Evolutionary conservation across 257 asterid genomes (phyloP), one percentile per base, ranked within the genome.

Genomic region (Solanum etuberosum): DNA sequence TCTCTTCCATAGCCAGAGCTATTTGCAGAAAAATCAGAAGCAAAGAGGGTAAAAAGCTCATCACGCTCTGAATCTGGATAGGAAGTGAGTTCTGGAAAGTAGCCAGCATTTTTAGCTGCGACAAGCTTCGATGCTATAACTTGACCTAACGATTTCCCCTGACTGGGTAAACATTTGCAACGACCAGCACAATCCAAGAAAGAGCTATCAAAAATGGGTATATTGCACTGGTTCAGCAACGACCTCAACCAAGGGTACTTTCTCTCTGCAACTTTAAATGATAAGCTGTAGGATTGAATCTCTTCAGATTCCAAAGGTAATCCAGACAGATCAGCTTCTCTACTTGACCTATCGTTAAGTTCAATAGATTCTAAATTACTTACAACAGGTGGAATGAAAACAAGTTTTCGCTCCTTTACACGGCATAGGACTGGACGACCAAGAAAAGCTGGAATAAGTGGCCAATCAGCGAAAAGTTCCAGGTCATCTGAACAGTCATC

Each of bases 351-450:
- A 87, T 89, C 94, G 20, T 90, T 85, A 83, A 84, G 84, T 91
- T 83, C 21, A 16, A 72, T 77, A 27, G 91, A 67, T 35, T 85
- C 88, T 86, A 90, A 84, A 90, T 89, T 71, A 88, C 83, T 89
- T 67, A 87, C 51, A 46, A 68, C 87, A 59, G 99, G 97, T 59
- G 98, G 98, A 88, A 95, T 42, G 84, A 96, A 95, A 86, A 96
- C 94, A 88, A 96, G 95, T 85, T 93, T 94, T 4, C 93, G 91
- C 92, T 93, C 98, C 89, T 91, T 95, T 68, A 96, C 94, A 80
- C 99, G 97, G 77, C 99, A 96, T 86, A 96, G 93, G 88, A 95
- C 94, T 40, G 98, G 98, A 38, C 98, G 96, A 88, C 99, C 98
- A 91, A 96, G 97, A 93, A 93, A 93, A 87, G 99, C 98, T 86